These are phyloP conservation scores for Brassica hybrid DNA, from an alignment of 441 rosid genomes.

Conservation along the genomic window DNA sequence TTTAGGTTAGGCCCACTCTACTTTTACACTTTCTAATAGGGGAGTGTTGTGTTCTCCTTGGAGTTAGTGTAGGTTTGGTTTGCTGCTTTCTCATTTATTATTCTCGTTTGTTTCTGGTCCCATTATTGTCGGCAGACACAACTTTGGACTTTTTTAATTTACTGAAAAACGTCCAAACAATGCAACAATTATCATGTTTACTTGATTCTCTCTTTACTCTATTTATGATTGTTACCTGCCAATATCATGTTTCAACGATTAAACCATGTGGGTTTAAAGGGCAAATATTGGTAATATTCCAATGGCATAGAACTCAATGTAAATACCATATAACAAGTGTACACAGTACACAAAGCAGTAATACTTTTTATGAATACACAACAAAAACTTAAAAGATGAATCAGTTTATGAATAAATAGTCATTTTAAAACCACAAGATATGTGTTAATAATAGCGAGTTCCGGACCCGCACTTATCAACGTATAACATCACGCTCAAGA, in stretches of 20 bases:
- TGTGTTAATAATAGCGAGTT: background rate
- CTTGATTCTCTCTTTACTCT: background rate
- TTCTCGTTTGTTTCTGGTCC: background rate
- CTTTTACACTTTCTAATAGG: conserved; percentile 5
- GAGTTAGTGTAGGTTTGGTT: conserved; percentile 20
- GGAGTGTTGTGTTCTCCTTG: background rate
- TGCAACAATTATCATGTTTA: background rate
- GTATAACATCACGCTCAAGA: conserved; percentile 5
- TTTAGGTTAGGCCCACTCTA: conserved; percentile 6
- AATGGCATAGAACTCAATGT: background rate
- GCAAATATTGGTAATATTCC: background rate
- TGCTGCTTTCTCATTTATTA: conserved; percentile 8
- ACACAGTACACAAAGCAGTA: background rate
- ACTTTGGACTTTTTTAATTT: background rate
- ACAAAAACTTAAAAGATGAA: background rate
- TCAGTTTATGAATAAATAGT: background rate
- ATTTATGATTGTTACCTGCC: background rate
- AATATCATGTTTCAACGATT: background rate
- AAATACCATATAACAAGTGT: background rate
- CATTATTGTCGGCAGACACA: conserved; percentile 29
- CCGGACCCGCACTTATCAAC: background rate
- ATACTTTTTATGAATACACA: background rate
- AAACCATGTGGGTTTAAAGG: background rate
- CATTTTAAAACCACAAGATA: background rate
- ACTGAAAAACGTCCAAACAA: background rate